A percentile compares a stretch with the other conserved stretches of the same genome.
Conservation (phyloP, 1,139 yeast species). For the Suhomyces taliae region DNA sequence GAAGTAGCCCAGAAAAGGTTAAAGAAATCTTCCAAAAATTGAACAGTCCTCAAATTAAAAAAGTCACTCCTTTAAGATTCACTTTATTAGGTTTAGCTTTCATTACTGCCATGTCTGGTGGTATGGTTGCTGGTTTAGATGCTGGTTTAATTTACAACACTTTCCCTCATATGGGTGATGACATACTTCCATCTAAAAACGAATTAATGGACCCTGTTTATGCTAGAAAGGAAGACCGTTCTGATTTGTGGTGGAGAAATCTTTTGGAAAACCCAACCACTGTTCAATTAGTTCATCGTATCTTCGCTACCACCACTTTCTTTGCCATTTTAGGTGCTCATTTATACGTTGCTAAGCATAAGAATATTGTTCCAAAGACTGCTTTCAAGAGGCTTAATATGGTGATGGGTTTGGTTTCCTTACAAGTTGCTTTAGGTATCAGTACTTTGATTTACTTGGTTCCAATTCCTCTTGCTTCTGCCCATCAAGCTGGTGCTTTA, state of each 20-base stretch:
- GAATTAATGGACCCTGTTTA: conserved; percentile 81
- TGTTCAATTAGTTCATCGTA: conserved; percentile 89
- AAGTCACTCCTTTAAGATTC: conserved; percentile 53
- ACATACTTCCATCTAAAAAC: conserved; percentile 62
- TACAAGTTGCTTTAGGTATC: conserved; percentile 87
- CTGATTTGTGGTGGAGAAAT: conserved; percentile 90
- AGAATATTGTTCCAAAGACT: conserved; percentile 58
- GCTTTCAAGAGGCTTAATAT: conserved; percentile 57
- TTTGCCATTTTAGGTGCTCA: conserved; percentile 67
- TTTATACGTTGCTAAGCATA: conserved; percentile 56
- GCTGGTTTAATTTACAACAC: conserved; percentile 96
- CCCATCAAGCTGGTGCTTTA: conserved; percentile 97
- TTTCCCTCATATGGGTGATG: conserved; percentile 95
- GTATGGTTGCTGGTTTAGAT: conserved; percentile 96
- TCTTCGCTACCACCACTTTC: conserved; percentile 81
- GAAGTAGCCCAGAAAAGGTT: conserved; percentile 53
- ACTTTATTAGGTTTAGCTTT: conserved; percentile 70
- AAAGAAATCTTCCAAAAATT: conserved; percentile 53
- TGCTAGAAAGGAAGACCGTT: conserved; percentile 62
- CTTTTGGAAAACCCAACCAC: conserved; percentile 94
- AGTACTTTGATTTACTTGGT: conserved; percentile 83
- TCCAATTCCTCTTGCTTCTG: conserved; percentile 89
- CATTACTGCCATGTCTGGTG: conserved; percentile 93
- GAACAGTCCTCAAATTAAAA: conserved; percentile 52
- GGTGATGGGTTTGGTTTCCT: conserved; percentile 76